phyloP scores from a whole-genome alignment of 2,329 filamentous ascomycete species.

The Paraphoma sp. region DNA sequence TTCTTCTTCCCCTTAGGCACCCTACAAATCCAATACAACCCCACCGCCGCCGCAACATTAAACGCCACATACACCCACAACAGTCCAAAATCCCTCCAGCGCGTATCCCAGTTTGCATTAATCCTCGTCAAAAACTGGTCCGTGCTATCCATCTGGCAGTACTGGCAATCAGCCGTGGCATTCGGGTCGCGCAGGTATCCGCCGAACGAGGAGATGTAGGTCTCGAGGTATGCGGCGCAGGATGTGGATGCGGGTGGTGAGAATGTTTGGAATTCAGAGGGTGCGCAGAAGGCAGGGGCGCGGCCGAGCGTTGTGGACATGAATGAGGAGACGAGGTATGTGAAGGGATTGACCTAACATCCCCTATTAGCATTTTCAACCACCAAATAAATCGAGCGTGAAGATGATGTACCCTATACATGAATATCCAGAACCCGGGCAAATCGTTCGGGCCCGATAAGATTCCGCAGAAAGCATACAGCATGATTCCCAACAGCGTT shows the following conservation, averaged over 20 bases:
- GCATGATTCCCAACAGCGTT: constrained; percentile 63
- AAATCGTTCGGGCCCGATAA: constrained; percentile 64
- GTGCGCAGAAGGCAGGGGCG: constrained; percentile 56
- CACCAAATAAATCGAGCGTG: too few relatives aligned
- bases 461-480: constrained; percentile 58
- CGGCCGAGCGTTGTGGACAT: constrained; percentile 54
- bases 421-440: constrained; percentile 79
- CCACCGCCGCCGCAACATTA: constrained; percentile 55
- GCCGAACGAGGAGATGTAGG: constrained; percentile 47
- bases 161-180: constrained; percentile 53
- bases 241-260: constrained; percentile 46
- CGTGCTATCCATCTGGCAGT: constrained; percentile 55
- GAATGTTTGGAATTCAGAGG: constrained; percentile 51
- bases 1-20: constrained; percentile 58
- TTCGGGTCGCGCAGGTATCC: constrained; percentile 53
- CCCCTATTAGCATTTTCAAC: neutral
- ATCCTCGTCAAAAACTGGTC: constrained; percentile 55
- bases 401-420: constrained; percentile 61
- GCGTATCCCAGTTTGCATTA: constrained; percentile 52
- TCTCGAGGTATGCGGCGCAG: constrained; percentile 53
- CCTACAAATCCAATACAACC: constrained; percentile 60
- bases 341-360: constrained; percentile 64
- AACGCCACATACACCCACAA: constrained; percentile 60
- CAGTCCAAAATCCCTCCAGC: constrained; percentile 67
- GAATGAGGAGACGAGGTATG: constrained; percentile 70